phyloP scores from a whole-genome alignment of 257 asterid genomes.

The Solanum habrochaites region DNA sequence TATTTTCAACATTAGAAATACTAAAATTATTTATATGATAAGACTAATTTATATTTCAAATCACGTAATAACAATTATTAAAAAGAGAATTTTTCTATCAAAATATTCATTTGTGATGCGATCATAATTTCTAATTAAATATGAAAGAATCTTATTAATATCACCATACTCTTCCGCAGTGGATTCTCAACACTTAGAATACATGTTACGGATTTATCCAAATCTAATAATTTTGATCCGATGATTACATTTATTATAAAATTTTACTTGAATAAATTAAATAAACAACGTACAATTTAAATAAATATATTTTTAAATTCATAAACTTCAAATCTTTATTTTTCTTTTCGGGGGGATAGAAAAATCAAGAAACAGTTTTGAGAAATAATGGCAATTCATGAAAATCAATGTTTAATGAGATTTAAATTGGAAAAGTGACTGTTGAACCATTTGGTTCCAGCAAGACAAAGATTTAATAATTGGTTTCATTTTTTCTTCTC shows the following conservation, averaged over 20 bases:
- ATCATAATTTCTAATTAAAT: not conserved
- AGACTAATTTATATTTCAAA: not conserved
- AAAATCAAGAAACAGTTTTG: not conserved
- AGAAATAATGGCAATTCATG: not conserved
- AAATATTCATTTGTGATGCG: not conserved
- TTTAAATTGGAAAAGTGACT: not conserved
- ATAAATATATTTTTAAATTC: too few species aligned
- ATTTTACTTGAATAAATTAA: too few species aligned
- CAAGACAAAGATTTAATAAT: not conserved
- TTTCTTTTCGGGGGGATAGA: not conserved
- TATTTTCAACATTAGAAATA: not conserved
- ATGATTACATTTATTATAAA: not conserved
- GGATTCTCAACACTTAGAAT: not conserved
- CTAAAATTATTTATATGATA: not conserved
- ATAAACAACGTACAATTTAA: too few species aligned
- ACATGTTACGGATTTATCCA: not conserved
- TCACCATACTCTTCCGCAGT: too few species aligned
- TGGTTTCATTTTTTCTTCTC: not conserved
- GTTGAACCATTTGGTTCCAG: not conserved
- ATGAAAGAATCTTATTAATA: too few species aligned
- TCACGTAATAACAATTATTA: not conserved
- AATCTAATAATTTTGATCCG: not conserved
- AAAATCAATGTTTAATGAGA: not conserved
- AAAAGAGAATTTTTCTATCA: not conserved
- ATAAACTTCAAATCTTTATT: not conserved